Base-by-base conservation (phyloP, 495 filamentous ascomycete genomes). In the Pseudevernia furfuracea region DNA sequence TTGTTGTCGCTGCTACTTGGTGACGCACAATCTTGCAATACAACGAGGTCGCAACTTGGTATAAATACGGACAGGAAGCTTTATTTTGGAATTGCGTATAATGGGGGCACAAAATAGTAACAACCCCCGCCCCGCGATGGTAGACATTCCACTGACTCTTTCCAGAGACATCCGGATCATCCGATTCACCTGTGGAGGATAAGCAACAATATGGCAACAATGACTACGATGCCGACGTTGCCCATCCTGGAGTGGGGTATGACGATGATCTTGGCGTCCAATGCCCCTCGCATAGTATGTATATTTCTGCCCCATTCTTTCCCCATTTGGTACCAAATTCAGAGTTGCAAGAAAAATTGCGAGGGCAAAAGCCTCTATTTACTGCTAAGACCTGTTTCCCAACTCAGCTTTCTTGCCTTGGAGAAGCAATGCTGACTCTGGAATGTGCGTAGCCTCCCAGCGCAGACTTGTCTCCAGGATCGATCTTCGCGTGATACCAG, bases 401-500 rank as follows among this genome's bases (percentile, higher is more conserved):
- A 5, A 1, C 4, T 17, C 49, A 11, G 4, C 0, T 9, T 21
- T 53, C 12, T 53, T 8, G 28, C 25, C 49, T 32, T 53, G 49
- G 17, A 30, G 25, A 32, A 30, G 28, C 28, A 30, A 17, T 17
- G 25, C 49, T 53, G 25, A 53, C 5, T 15, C 15, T 2, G 25
- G 19, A 30, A 15, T 19, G 49, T 32, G 49, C 49, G 11, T 21
- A 53, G 49, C 52, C 52, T 55, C 87, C 15, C 89, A 93, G 77
- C 80, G 82, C 66, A 84, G 78, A 68, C 77, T 97, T 56, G 83
- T 90, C 75, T 75, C 81, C 66, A 88, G 87, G 71, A 89, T 96
- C 68, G 92, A 97, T 72, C 76, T 85, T 70, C 86, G 87, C 68
- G 80, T 96, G 36, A 79, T 97, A 56, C 92, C 92, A 0, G 89